Conservation (phyloP, 192 early-diverging fungal genomes). For the Backusella tarrabulga region DNA sequence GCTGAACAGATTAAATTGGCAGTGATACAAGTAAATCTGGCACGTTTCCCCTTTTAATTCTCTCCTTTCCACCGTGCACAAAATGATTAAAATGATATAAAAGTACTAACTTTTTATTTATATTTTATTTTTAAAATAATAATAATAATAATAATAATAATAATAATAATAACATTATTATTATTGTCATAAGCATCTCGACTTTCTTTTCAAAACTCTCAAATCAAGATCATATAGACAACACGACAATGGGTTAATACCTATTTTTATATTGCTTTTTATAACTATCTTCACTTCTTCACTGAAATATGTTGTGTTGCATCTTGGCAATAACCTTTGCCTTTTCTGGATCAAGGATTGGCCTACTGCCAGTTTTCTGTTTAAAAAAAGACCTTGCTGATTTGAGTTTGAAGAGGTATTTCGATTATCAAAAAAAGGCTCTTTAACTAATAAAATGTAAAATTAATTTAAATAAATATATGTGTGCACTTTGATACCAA, state of each 20-base stretch:
- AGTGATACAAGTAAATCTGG: constrained; percentile 1
- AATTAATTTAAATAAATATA: constrained; percentile 5
- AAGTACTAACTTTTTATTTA: background rate
- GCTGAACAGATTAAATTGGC: background rate
- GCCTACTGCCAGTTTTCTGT: background rate
- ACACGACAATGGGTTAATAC: too few relatives aligned
- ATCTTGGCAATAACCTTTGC: constrained; percentile 2
- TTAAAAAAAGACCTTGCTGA: background rate
- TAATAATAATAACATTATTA: background rate
- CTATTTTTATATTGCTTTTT: background rate
- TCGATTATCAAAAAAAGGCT: background rate
- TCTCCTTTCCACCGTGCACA: background rate
- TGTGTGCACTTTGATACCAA: background rate
- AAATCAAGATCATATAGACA: background rate
- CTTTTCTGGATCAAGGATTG: background rate
- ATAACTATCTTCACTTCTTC: background rate
- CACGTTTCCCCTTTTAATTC: constrained; percentile 2
- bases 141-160: background rate
- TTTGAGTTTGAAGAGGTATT: constrained; percentile 8
- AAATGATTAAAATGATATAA: constrained; percentile 3
- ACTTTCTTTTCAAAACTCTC: background rate
- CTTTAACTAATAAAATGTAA: background rate
- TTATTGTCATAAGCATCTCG: background rate
- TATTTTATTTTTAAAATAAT: background rate
- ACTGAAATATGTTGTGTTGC: background rate